Conservation (phyloP, 805 yeast genomes). For the Ogataea nitratoaversa region DNA sequence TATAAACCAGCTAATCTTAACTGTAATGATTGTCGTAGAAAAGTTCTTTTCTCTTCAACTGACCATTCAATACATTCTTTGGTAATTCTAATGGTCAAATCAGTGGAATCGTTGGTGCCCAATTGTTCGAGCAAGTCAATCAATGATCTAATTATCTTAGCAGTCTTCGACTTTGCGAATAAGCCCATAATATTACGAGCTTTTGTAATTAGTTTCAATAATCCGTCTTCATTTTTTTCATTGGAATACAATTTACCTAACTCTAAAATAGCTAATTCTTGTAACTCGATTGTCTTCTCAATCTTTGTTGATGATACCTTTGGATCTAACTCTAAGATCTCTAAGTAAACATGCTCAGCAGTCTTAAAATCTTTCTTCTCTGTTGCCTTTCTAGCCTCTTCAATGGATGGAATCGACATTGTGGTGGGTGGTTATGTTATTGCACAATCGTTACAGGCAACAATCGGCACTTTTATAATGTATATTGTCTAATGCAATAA, state of each 20-base stretch:
- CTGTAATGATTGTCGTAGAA: conserved; percentile 83
- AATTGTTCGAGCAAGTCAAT: conserved; percentile 72
- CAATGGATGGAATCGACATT: conserved; percentile 36
- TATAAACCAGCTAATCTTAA: conserved; percentile 76
- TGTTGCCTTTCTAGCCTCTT: conserved; percentile 59
- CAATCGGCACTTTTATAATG: too few relatives aligned
- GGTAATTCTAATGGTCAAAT: conserved; percentile 68
- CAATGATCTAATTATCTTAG: conserved; percentile 78
- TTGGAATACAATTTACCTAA: conserved; percentile 68
- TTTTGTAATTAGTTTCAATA: conserved; percentile 58
- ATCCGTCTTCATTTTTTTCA: conserved; percentile 42
- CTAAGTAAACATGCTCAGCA: conserved; percentile 60
- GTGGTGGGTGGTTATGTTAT: not conserved
- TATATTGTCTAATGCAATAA: too few relatives aligned
- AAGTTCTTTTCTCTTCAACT: conserved; percentile 72
- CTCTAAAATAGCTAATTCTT: conserved; percentile 69
- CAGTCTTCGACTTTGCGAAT: conserved; percentile 91
- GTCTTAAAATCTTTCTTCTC: conserved; percentile 41
- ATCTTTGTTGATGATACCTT: conserved; percentile 14
- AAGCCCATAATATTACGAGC: conserved; percentile 64
- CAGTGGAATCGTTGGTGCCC: conserved; percentile 47
- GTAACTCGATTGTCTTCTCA: conserved; percentile 45
- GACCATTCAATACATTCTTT: conserved; percentile 88
- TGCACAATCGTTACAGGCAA: too few relatives aligned
- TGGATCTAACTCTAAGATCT: conserved; percentile 37